phyloP scores from a whole-genome alignment of 192 early-diverging fungal genomes.

The Lobosporangium transversale region DNA sequence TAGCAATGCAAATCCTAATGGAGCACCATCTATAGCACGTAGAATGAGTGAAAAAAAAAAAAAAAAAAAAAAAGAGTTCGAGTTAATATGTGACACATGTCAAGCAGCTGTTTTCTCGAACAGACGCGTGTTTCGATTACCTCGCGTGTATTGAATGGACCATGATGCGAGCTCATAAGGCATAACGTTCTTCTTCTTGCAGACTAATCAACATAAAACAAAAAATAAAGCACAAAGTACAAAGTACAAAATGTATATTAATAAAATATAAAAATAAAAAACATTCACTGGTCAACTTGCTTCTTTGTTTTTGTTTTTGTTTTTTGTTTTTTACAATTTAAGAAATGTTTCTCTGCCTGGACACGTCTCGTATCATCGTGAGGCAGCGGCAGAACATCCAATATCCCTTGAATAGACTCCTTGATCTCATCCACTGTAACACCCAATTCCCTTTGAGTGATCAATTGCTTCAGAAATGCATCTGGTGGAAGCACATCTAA shows the following conservation, averaged over 20 bases:
- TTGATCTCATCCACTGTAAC: conserved; percentile 19
- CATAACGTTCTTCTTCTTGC: conserved; percentile 18
- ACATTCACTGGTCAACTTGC: no score
- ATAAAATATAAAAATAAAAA: no score
- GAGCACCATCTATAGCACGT: conserved; percentile 41
- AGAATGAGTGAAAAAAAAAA: neutral
- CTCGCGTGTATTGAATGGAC: conserved; percentile 30
- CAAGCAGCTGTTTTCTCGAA: neutral
- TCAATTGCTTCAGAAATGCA: conserved; percentile 19
- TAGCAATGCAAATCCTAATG: conserved; percentile 53
- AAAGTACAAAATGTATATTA: no score
- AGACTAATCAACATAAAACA: conserved; percentile 1
- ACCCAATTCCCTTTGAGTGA: conserved; percentile 19
- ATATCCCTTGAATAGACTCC: conserved; percentile 9
- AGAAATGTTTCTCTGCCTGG: conserved; percentile 23
- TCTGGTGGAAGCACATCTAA: conserved; percentile 38
- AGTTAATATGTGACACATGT: neutral
- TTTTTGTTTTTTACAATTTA: conserved; percentile 6
- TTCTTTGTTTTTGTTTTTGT: neutral
- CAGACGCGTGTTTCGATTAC: conserved; percentile 24
- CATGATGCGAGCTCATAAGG: conserved; percentile 11
- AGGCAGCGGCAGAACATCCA: conserved; percentile 18
- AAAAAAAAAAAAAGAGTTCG: no score
- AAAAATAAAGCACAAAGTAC: no score
- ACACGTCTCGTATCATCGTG: conserved; percentile 27